A percentile compares a stretch with the other conserved stretches of the same genome.
Evolutionary conservation across 2,329 filamentous ascomycete genomes (phyloP).

Genomic region (Endocalyx cinctus): DNA sequence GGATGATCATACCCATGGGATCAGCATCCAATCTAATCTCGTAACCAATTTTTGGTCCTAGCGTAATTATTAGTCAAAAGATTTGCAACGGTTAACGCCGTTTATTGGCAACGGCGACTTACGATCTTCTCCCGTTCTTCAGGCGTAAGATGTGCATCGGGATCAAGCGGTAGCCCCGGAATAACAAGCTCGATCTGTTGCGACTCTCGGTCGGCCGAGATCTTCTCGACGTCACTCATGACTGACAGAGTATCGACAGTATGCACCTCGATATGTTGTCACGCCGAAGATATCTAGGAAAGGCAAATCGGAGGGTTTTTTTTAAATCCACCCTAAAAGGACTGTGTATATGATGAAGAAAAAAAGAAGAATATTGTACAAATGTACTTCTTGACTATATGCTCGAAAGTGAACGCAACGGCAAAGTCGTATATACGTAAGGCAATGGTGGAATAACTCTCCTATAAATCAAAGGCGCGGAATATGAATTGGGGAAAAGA

Average conservation of each 20-base stretch:
- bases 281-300: no score
- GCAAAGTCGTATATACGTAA: no score
- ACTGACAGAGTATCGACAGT: constrained; percentile 3
- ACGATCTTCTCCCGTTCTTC: constrained; percentile 54
- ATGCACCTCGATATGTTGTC: no score
- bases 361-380: no score
- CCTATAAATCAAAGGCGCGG: no score
- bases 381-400: no score
- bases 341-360: no score
- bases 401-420: no score
- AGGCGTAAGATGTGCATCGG: constrained; percentile 52
- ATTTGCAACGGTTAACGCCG: neutral
- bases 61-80: constrained; percentile 6
- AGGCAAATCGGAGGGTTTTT: no score
- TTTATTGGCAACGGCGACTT: constrained; percentile 15
- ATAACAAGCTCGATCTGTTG: constrained; percentile 7
- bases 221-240: constrained; percentile 27
- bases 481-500: no score
- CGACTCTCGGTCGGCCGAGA: constrained; percentile 17
- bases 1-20: constrained; percentile 28
- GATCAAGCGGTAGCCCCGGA: constrained; percentile 35
- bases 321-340: no score
- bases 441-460: no score
- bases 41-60: constrained; percentile 28
- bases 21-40: constrained; percentile 29